These are phyloP conservation scores for Termitomyces sp. DNA, from an alignment of 768 basidiomycete species.

Conservation along the genomic window DNA sequence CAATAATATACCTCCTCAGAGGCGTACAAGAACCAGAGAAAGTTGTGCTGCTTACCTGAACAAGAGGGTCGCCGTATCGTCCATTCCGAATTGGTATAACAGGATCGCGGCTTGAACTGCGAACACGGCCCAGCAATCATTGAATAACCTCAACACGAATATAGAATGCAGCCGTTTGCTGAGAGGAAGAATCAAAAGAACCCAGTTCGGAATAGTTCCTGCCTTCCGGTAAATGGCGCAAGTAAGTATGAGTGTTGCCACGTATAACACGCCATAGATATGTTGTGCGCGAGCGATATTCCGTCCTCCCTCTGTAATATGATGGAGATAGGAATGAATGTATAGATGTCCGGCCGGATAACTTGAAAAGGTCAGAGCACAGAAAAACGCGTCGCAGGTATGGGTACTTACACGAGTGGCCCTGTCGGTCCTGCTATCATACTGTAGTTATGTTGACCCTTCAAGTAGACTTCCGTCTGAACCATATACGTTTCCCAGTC, in stretches of 20 bases:
- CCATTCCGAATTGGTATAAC: conserved; percentile 57
- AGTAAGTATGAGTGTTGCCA: conserved; percentile 60
- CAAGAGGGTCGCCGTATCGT: conserved; percentile 62
- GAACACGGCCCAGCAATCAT: conserved; percentile 86
- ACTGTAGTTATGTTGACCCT: conserved; percentile 82
- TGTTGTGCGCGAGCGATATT: conserved; percentile 70
- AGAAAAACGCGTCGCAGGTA: conserved; percentile 1
- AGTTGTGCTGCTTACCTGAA: conserved; percentile 59
- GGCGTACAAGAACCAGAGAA: not conserved
- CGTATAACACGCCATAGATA: conserved; percentile 75
- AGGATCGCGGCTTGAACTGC: conserved; percentile 66
- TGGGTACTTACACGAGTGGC: conserved; percentile 72
- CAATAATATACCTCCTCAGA: not conserved
- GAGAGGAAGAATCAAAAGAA: conserved; percentile 67
- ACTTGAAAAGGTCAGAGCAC: conserved; percentile 37
- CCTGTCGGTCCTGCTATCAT: conserved; percentile 88
- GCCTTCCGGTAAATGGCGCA: conserved; percentile 68
- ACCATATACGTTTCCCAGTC: conserved; percentile 97
- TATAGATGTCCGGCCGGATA: conserved; percentile 95
- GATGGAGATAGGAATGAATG: conserved; percentile 72
- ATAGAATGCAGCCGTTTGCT: conserved; percentile 96
- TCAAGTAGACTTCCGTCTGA: conserved; percentile 75
- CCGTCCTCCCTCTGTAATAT: conserved; percentile 57
- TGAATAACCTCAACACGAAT: conserved; percentile 88
- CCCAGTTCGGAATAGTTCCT: conserved; percentile 68